Percentiles rank a stretch among this genome's conserved stretches.
Evolutionary conservation across 257 asterid species (phyloP).

Genomic region (Eustoma russellianum): DNA sequence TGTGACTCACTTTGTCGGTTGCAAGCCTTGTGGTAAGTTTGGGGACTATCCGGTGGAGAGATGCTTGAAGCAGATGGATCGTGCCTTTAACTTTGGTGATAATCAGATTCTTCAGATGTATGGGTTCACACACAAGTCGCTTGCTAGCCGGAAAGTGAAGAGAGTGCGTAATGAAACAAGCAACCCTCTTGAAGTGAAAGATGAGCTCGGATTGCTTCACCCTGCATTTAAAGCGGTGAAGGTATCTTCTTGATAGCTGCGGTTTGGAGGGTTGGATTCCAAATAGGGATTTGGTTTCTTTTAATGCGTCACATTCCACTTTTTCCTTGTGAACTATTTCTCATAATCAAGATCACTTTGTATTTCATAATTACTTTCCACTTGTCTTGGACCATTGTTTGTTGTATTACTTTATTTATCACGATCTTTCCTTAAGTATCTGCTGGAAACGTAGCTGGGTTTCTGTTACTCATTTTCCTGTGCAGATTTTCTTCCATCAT

Average conservation of each 20-base stretch:
- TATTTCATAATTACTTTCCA: slow-evolving; percentile 15
- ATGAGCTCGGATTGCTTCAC: slow-evolving; percentile 66
- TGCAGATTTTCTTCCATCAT: slow-evolving; percentile 4
- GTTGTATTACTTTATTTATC: slow-evolving; percentile 32
- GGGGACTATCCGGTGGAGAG: slow-evolving; percentile 89
- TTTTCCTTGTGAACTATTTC: slow-evolving; percentile 6
- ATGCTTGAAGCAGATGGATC: slow-evolving; percentile 92
- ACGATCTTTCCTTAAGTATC: slow-evolving; percentile 16
- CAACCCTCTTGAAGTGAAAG: slow-evolving; percentile 63
- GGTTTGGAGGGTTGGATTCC: slow-evolving; percentile 10
- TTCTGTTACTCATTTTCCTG: slow-evolving; percentile 7
- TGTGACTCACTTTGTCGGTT: slow-evolving; percentile 97
- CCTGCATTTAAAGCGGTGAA: slow-evolving; percentile 58
- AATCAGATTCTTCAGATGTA: slow-evolving; percentile 82
- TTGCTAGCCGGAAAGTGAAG: slow-evolving; percentile 54
- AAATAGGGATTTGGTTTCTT: slow-evolving; percentile 13
- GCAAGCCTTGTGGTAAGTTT: slow-evolving; percentile 90
- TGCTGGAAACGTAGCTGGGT: slow-evolving; percentile 10
- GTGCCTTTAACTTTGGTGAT: slow-evolving; percentile 76
- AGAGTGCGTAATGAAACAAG: slow-evolving; percentile 56
- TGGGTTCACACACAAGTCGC: slow-evolving; percentile 62
- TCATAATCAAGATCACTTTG: slow-evolving; percentile 20
- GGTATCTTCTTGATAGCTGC: slow-evolving; percentile 24
- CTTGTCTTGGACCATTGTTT: slow-evolving; percentile 19
- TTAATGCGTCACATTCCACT: slow-evolving; percentile 2